A percentile compares a stretch with the other conserved stretches of the same genome.
phyloP scores from a whole-genome alignment of 768 basidiomycete genomes.

The Xanthoconium stramineum region DNA sequence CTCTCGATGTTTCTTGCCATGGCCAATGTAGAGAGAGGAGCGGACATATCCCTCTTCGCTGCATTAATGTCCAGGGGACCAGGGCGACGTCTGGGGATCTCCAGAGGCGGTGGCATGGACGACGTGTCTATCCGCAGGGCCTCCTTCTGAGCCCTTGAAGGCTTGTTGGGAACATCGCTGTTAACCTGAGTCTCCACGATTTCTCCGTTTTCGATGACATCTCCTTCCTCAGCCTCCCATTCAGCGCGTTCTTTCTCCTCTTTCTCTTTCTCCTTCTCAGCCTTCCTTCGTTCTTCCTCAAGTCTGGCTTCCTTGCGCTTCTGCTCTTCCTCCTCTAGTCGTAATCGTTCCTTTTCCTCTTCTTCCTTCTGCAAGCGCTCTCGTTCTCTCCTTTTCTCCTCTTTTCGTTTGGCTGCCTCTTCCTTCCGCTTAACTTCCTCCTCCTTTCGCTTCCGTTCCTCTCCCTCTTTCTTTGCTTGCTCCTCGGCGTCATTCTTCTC shows the following conservation, averaged over 20 bases:
- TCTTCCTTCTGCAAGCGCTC: slow-evolving; percentile 37
- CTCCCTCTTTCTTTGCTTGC: slow-evolving; percentile 34
- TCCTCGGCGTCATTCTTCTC: slow-evolving; percentile 39
- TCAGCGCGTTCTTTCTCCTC: slow-evolving; percentile 42
- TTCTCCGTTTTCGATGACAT: slow-evolving; percentile 34
- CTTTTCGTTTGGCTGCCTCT: slow-evolving; percentile 39
- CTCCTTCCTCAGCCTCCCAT: slow-evolving; percentile 33
- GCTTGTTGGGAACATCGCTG: slow-evolving; percentile 42
- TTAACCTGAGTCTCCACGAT: slow-evolving; percentile 23
- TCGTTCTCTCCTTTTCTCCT: slow-evolving; percentile 43
- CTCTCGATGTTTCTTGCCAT: slow-evolving; percentile 86
- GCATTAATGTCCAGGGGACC: slow-evolving; percentile 69
- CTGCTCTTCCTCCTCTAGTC: slow-evolving; percentile 35
- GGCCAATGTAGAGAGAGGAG: slow-evolving; percentile 57
- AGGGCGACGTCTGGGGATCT: slow-evolving; percentile 51
- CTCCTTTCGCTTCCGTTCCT: slow-evolving; percentile 38
- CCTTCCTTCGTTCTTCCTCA: slow-evolving; percentile 32
- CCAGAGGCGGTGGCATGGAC: slow-evolving; percentile 37
- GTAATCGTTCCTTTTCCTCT: slow-evolving; percentile 36
- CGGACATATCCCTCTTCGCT: slow-evolving; percentile 40
- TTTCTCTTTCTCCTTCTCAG: slow-evolving; percentile 35
- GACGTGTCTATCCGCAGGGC: slow-evolving; percentile 65
- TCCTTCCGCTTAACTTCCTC: slow-evolving; percentile 43
- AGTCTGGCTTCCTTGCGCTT: slow-evolving; percentile 26
- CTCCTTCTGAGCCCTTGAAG: slow-evolving; percentile 41